Conservation (phyloP, 495 filamentous ascomycete genomes). For the Collariella sp. region DNA sequence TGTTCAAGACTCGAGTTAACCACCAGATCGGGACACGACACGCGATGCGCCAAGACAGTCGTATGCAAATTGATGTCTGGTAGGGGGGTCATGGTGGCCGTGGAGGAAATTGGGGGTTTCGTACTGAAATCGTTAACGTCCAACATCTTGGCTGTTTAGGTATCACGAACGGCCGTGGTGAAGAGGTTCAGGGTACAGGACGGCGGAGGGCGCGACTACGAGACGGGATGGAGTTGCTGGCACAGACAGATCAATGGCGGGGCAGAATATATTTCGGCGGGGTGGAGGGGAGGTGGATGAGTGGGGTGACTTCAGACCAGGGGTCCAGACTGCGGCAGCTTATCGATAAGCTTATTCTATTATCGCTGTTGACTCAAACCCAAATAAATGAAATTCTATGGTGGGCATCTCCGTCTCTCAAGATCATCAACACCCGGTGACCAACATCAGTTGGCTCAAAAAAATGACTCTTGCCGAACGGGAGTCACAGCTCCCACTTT, state of each 20-base stretch:
- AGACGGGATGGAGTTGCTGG: conserved; percentile 2
- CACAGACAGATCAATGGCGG: conserved; percentile 24
- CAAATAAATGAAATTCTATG: too few relatives aligned
- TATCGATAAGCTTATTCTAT: neutral
- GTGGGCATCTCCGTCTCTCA: too few relatives aligned
- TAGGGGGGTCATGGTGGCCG: neutral
- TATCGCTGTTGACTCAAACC: too few relatives aligned
- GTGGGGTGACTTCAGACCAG: conserved; percentile 21
- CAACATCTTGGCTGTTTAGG: conserved; percentile 21
- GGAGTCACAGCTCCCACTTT: too few relatives aligned
- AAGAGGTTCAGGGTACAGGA: neutral
- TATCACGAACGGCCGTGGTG: too few relatives aligned
- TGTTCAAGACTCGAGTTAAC: conserved; percentile 64
- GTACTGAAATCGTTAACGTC: conserved; percentile 36
- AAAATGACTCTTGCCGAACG: too few relatives aligned
- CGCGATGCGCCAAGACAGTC: neutral
- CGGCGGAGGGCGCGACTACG: neutral
- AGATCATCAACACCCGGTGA: too few relatives aligned
- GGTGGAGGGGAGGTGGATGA: conserved; percentile 27
- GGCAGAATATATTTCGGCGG: conserved; percentile 28
- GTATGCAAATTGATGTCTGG: neutral
- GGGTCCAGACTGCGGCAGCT: neutral
- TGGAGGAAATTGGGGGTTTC: neutral
- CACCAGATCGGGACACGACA: conserved; percentile 32
- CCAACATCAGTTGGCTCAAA: too few relatives aligned